Evolutionary conservation across 257 asterid genomes (phyloP), one percentile per base, ranked within the genome.

Genomic region (Lavandula angustifolia): DNA sequence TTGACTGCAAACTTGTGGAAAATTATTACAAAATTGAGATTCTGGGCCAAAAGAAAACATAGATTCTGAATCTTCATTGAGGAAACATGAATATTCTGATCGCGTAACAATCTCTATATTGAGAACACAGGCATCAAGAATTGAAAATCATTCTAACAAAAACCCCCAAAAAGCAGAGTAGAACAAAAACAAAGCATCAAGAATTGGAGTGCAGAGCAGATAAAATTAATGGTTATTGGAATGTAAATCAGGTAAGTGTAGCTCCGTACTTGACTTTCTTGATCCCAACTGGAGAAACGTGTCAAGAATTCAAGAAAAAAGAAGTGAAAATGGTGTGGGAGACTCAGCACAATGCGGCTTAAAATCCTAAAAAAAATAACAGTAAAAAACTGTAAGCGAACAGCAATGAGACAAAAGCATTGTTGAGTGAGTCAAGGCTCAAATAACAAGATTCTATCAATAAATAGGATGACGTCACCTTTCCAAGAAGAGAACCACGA

Each of bases 381-480:
- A 69, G 22, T 60, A 13, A 18, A 10, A 10, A 10, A 31, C 10
- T 66, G 73, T 68, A 54, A 66, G 72, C 60, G 40, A 74, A 66
- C 67, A 73, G 68, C 71, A 66, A 63, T 60, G 37, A 38, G 68
- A 58, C 73, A 73, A 63, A 78, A 29, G 38, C 76, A 59, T 49
- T 53, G 75, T 51, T 1, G 74, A 47, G 18, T 44, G 67, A 69
- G 73, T 61, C 80, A 40, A 69, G 64, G 80, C 87, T 38, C 84
- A 59, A 76, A 75, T 68, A 75, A 76, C 75, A 42, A 77, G 73
- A 72, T 46, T 65, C 5, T 43, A 49, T 9, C 34, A 37, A 52
- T 18, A 64, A 35, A 51, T 37, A 63, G 62, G 66, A 71, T 52
- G 77, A 60, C 75, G 65, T 79, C 80, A 79, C 88, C 83, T 76